Evolutionary conservation across 495 filamentous ascomycete species (phyloP).

Genomic region (Neurospora sp.): DNA sequence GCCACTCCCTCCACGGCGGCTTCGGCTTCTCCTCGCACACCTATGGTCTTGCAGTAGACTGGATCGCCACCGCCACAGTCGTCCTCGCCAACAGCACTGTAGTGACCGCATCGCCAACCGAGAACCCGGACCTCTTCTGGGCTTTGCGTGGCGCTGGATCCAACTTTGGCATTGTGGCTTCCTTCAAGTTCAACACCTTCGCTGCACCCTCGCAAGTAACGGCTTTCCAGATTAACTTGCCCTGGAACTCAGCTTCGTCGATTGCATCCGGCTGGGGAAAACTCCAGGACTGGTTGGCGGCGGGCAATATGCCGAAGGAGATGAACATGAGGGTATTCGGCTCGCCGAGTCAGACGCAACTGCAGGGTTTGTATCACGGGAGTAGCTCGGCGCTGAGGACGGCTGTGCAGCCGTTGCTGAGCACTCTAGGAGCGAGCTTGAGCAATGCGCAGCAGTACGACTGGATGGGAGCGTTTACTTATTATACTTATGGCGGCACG

Average conservation of each 20-base stretch:
- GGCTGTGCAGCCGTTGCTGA: conserved; percentile 29
- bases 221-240: conserved; percentile 28
- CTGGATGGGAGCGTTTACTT: conserved; percentile 32
- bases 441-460: conserved; percentile 26
- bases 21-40: conserved; percentile 38
- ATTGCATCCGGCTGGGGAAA: conserved; percentile 19
- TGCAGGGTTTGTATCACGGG: conserved; percentile 35
- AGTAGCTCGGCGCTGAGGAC: conserved; percentile 21
- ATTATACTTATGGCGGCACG: conserved; percentile 30
- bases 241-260: conserved; percentile 24
- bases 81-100: conserved; percentile 34
- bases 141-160: conserved; percentile 34
- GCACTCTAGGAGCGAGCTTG: conserved; percentile 21
- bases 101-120: conserved; percentile 27
- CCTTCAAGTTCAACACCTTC: conserved; percentile 35
- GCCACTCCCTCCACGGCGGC: conserved; percentile 36
- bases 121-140: conserved; percentile 36
- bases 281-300: conserved; percentile 27
- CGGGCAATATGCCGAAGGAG: conserved; percentile 30
- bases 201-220: conserved; percentile 6
- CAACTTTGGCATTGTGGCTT: conserved; percentile 32
- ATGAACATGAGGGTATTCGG: conserved; percentile 36
- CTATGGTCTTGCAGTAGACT: conserved; percentile 35
- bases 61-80: conserved; percentile 30
- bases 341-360: conserved; percentile 27